Conservation (phyloP, 176 grass and related monocot genomes). For the Phoenix dactylifera region DNA sequence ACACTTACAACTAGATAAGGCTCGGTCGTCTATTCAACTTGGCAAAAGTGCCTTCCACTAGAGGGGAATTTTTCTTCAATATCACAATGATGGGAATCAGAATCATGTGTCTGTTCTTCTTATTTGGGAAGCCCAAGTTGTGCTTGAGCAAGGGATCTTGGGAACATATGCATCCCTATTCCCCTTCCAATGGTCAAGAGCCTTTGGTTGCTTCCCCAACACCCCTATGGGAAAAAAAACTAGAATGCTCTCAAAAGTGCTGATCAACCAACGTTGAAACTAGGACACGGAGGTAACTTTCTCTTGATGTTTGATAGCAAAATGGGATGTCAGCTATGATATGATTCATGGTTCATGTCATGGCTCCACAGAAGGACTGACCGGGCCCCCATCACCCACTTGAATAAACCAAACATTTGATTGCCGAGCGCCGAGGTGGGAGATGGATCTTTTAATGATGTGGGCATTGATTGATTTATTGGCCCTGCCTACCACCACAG, state of each 20-base stretch:
- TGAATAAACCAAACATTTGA: not conserved
- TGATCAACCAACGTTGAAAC: not conserved
- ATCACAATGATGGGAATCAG: constrained; percentile 5
- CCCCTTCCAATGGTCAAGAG: no score
- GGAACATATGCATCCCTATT: not conserved
- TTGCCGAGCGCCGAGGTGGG: not conserved
- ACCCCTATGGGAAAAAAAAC: no score
- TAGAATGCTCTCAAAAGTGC: no score
- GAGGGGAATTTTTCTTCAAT: not conserved
- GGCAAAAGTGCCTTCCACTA: not conserved
- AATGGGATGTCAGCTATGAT: not conserved
- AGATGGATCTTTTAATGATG: not conserved
- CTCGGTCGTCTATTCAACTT: not conserved
- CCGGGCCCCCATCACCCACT: not conserved
- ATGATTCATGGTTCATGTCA: not conserved
- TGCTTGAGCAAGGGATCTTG: not conserved
- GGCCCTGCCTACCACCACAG: not conserved
- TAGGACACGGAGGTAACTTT: not conserved
- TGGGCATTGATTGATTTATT: not conserved
- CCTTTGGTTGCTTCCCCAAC: no score
- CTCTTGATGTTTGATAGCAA: not conserved
- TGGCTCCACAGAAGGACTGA: not conserved
- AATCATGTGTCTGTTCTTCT: not conserved
- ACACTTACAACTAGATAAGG: no score
- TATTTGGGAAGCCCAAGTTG: not conserved